Percentiles rank a stretch among this genome's conserved stretches.
phyloP scores from a whole-genome alignment of 768 basidiomycete species.

The Clathrus columnatus region DNA sequence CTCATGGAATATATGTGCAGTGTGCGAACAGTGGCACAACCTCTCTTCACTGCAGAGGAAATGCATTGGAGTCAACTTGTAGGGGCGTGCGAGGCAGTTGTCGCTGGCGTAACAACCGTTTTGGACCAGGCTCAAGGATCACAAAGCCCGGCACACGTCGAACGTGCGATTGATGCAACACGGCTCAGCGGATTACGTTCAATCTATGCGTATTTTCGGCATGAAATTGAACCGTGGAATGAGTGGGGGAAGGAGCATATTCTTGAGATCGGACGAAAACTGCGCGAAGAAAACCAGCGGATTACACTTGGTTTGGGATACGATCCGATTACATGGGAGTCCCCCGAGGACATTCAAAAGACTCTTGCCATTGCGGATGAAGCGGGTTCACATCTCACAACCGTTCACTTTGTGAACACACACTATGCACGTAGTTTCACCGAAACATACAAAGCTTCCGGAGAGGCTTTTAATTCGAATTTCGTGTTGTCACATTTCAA shows the following conservation, averaged over 20 bases:
- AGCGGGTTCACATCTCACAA: slow-evolving; percentile 3
- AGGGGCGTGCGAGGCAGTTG: slow-evolving; percentile 23
- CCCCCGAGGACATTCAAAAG: background rate
- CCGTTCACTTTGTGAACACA: slow-evolving; percentile 5
- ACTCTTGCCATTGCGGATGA: background rate
- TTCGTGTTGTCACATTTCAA: slow-evolving; percentile 25
- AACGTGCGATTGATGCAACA: slow-evolving; percentile 19
- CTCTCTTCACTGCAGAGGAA: slow-evolving; percentile 19
- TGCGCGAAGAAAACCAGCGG: slow-evolving; percentile 16
- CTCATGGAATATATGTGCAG: slow-evolving; percentile 16
- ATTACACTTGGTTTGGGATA: slow-evolving; percentile 25
- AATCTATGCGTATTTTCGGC: slow-evolving; percentile 20
- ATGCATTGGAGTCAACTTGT: slow-evolving; percentile 23
- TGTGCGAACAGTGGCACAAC: background rate
- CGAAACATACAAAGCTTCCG: background rate
- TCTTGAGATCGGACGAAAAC: slow-evolving; percentile 9
- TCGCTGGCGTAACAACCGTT: slow-evolving; percentile 24
- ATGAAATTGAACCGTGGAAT: slow-evolving; percentile 16
- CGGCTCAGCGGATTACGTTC: slow-evolving; percentile 22
- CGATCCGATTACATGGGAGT: slow-evolving; percentile 13
- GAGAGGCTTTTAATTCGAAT: slow-evolving; percentile 21
- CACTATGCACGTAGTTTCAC: background rate
- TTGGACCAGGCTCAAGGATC: slow-evolving; percentile 25
- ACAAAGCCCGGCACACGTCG: slow-evolving; percentile 18
- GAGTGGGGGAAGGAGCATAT: slow-evolving; percentile 20